Evolutionary conservation across 148 eudicot species (phyloP).

Genomic region (Rhododendron ferrugineum): DNA sequence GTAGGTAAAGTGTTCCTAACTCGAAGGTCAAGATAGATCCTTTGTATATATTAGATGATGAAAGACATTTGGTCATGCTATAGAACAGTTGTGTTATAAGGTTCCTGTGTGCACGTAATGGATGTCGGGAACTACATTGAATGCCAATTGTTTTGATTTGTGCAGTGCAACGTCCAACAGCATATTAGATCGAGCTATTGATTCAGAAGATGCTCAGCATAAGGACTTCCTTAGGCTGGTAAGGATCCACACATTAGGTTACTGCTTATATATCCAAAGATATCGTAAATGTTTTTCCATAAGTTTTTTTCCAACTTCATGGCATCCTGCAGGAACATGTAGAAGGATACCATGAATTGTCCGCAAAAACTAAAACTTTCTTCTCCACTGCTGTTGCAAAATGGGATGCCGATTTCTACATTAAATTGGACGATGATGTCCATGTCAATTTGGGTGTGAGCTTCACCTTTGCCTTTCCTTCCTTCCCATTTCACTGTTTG

Average conservation of each 20-base stretch:
- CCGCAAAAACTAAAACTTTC: constrained; percentile 90
- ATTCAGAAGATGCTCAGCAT: constrained; percentile 92
- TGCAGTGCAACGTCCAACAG: constrained; percentile 82
- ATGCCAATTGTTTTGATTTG: background rate
- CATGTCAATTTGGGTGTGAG: constrained; percentile 82
- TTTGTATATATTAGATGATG: background rate
- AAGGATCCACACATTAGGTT: constrained; percentile 13
- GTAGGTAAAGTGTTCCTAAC: background rate
- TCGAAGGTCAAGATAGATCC: too few species aligned
- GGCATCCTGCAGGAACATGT: constrained; percentile 61
- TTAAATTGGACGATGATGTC: constrained; percentile 94
- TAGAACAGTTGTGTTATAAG: background rate
- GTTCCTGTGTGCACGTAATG: background rate
- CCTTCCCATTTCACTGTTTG: background rate
- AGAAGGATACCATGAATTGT: constrained; percentile 91
- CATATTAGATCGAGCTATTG: constrained; percentile 87
- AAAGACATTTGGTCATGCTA: background rate
- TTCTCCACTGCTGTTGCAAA: constrained; percentile 83
- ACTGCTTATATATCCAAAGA: background rate
- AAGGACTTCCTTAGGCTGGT: constrained; percentile 93
- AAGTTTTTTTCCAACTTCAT: constrained; percentile 10
- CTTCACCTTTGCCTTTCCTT: background rate
- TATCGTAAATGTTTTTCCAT: background rate
- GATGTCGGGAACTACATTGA: background rate
- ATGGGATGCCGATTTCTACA: constrained; percentile 98